These are phyloP conservation scores for Moesziomyces sp. DNA, from an alignment of 1,284 basidiomycete genomes.

Conservation along the genomic window DNA sequence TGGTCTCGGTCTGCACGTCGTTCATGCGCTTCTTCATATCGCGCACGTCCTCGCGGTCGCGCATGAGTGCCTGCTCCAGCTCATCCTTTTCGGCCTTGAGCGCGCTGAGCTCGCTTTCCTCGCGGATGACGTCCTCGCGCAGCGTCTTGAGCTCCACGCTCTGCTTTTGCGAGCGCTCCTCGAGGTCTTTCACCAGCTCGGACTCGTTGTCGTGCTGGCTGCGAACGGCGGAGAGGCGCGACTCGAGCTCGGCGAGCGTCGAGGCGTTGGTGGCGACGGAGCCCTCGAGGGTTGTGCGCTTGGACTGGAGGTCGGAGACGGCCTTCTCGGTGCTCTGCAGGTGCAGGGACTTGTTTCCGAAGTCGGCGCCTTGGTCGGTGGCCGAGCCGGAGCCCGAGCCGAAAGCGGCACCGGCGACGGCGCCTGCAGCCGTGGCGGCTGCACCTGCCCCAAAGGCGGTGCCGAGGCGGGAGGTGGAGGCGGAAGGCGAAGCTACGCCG, in stretches of 20 bases:
- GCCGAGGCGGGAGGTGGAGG: slow-evolving; percentile 36
- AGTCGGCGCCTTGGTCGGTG: slow-evolving; percentile 46
- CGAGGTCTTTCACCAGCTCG: slow-evolving; percentile 78
- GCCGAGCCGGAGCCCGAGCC: slow-evolving; percentile 3
- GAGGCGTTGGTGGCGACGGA: slow-evolving; percentile 46
- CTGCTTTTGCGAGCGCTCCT: slow-evolving; percentile 79
- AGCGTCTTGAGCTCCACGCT: slow-evolving; percentile 79
- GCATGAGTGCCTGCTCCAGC: slow-evolving; percentile 84
- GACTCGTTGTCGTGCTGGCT: slow-evolving; percentile 87
- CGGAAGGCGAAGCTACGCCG: slow-evolving; percentile 24
- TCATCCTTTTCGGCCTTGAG: slow-evolving; percentile 90
- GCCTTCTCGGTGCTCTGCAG: slow-evolving; percentile 56
- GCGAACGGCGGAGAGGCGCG: slow-evolving; percentile 68
- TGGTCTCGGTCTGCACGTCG: slow-evolving; percentile 81
- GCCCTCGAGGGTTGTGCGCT: slow-evolving; percentile 46
- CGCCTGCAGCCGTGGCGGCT: slow-evolving; percentile 18
- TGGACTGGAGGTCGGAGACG: slow-evolving; percentile 51
- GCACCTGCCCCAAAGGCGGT: slow-evolving; percentile 28
- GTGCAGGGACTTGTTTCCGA: slow-evolving; percentile 54
- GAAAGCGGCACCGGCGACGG: slow-evolving; percentile 20
- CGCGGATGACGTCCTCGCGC: slow-evolving; percentile 83
- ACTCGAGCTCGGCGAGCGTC: slow-evolving; percentile 59
- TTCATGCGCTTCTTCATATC: slow-evolving; percentile 85
- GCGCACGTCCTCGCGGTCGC: slow-evolving; percentile 94
- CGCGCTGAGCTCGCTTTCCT: slow-evolving; percentile 91